A percentile compares a stretch with the other conserved stretches of the same genome.
Conservation (phyloP, 495 filamentous ascomycete species). For the Xylaria bambusicola region DNA sequence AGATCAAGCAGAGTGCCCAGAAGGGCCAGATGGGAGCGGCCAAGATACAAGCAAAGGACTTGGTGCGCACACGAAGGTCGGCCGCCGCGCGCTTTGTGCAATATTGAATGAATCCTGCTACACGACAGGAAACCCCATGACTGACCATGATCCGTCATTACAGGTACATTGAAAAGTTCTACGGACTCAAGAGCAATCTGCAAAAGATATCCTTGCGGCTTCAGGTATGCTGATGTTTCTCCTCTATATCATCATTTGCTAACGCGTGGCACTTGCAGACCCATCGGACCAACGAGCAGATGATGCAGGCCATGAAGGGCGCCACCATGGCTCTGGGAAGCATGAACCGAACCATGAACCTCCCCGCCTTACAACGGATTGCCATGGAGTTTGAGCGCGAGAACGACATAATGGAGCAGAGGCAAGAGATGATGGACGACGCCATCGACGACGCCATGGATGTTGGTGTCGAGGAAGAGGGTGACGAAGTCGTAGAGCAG, state of each 20-base stretch:
- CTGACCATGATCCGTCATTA: conserved; percentile 8
- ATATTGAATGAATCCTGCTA: background rate
- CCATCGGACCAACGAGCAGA: conserved; percentile 96
- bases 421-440: conserved; percentile 99
- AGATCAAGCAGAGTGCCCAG: conserved; percentile 97
- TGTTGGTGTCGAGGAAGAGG: conserved; percentile 84
- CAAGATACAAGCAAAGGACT: conserved; percentile 96
- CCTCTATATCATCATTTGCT: conserved; percentile 4
- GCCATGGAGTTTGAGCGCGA: conserved; percentile 99
- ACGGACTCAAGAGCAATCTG: conserved; percentile 93
- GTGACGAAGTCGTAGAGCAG: conserved; percentile 94
- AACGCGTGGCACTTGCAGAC: conserved; percentile 56
- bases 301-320: conserved; percentile 99
- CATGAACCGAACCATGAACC: conserved; percentile 98
- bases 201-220: conserved; percentile 94
- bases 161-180: conserved; percentile 97
- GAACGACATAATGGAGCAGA: conserved; percentile 98
- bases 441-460: conserved; percentile 98
- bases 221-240: conserved; percentile 60
- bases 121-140: background rate
- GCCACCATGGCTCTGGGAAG: conserved; percentile 87
- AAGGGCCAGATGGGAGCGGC: conserved; percentile 95
- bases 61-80: conserved; percentile 86
- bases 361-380: conserved; percentile 91
- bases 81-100: background rate